Percentiles rank a stretch among this genome's conserved stretches.
Evolutionary conservation across 441 rosid species (phyloP).

Genomic region (Sinapis alba): DNA sequence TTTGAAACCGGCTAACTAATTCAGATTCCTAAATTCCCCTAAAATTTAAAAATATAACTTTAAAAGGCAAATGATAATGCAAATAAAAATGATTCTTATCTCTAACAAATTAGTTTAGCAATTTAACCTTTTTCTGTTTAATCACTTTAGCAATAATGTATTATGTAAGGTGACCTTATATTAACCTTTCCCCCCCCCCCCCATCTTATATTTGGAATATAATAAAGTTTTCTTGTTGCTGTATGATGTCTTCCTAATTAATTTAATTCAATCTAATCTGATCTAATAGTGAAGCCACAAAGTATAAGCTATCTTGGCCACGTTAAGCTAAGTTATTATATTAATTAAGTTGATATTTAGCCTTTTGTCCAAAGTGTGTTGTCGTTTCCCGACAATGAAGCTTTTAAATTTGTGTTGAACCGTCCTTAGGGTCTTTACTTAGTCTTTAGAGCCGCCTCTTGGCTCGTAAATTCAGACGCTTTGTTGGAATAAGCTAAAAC

Average conservation of each 20-base stretch:
- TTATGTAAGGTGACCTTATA: neutral
- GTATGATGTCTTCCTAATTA: constrained; percentile 12
- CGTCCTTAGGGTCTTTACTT: constrained; percentile 20
- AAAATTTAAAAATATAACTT: neutral
- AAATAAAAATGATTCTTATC: constrained; percentile 17
- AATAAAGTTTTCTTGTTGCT: neutral
- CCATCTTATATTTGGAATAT: constrained; percentile 24
- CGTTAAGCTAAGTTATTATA: constrained; percentile 19
- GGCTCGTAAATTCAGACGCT: neutral
- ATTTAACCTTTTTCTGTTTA: neutral
- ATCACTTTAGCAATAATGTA: neutral
- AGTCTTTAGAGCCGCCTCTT: constrained; percentile 19
- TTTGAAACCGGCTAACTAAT: constrained; percentile 5
- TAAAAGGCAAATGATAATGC: neutral
- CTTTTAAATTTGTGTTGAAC: constrained; percentile 12
- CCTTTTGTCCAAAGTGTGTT: constrained; percentile 36
- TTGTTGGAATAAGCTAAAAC: neutral
- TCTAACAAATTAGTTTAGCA: constrained; percentile 19
- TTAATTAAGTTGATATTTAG: constrained; percentile 19
- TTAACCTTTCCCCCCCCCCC: constrained; percentile 36
- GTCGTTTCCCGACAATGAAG: constrained; percentile 26
- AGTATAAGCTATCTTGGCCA: constrained; percentile 37
- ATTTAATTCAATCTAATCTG: constrained; percentile 6
- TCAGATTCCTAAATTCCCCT: constrained; percentile 32
- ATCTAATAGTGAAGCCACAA: constrained; percentile 26